phyloP scores from a whole-genome alignment of 1,284 basidiomycete genomes.

The Pseudozyma hubeiensis region DNA sequence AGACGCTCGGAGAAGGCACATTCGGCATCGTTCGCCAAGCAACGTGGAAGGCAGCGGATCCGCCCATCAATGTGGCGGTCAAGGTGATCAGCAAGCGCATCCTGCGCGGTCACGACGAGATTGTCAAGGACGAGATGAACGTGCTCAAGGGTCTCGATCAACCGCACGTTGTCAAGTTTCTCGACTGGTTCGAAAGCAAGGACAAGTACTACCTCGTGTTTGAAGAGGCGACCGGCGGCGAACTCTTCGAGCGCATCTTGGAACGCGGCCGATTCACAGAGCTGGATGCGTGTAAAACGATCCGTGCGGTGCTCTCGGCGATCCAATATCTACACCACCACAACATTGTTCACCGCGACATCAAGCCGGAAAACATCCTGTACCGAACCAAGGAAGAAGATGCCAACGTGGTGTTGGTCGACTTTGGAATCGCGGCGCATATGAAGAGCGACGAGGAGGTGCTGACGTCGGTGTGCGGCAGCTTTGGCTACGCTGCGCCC shows the following conservation, averaged over 20 bases:
- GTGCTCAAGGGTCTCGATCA: constrained; percentile 66
- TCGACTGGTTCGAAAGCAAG: constrained; percentile 68
- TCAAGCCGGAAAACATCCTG: constrained; percentile 85
- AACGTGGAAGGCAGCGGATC: constrained; percentile 56
- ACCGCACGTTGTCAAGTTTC: constrained; percentile 73
- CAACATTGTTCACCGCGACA: constrained; percentile 66
- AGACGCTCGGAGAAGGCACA: constrained; percentile 66
- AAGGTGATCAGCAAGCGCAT: constrained; percentile 67
- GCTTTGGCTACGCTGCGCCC: constrained; percentile 88
- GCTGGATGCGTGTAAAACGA: constrained; percentile 64
- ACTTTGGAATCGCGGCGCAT: constrained; percentile 82
- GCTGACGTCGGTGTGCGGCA: constrained; percentile 84
- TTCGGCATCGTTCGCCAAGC: constrained; percentile 64
- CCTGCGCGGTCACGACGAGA: constrained; percentile 63
- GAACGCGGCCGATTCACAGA: constrained; percentile 66
- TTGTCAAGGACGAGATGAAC: constrained; percentile 67
- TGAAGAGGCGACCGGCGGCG: constrained; percentile 69
- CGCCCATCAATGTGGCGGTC: constrained; percentile 63
- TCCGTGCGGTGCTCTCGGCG: constrained; percentile 61
- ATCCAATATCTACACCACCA: constrained; percentile 66
- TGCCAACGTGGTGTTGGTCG: constrained; percentile 73
- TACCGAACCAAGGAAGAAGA: constrained; percentile 78
- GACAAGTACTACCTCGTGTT: constrained; percentile 69
- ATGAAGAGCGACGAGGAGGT: constrained; percentile 76
- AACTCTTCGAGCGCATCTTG: constrained; percentile 69